These are phyloP conservation scores for Phytophthora fragariaefolia DNA, from an alignment of 352 stramenopile genomes.

Conservation along the genomic window DNA sequence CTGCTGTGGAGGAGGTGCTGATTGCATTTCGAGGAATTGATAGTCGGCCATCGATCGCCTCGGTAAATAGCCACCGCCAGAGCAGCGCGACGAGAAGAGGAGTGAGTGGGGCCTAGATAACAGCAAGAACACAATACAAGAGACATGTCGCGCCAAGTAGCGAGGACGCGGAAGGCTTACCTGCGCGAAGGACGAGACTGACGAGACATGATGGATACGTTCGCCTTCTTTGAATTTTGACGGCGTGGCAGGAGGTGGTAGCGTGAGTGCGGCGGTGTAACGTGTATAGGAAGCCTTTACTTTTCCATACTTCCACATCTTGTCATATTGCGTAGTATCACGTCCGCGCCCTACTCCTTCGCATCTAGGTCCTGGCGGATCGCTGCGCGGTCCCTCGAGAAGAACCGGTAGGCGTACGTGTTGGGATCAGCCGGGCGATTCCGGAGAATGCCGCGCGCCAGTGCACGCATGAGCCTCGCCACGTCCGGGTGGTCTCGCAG, in stretches of 20 bases:
- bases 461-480: slow-evolving; percentile 60
- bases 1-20: slow-evolving; percentile 15
- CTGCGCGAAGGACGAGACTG: slow-evolving; percentile 34
- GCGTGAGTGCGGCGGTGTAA: slow-evolving; percentile 43
- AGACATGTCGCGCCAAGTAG: slow-evolving; percentile 30
- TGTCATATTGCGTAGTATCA: slow-evolving; percentile 1
- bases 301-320: slow-evolving; percentile 25
- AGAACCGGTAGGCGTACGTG: slow-evolving; percentile 66
- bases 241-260: slow-evolving; percentile 35
- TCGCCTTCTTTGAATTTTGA: slow-evolving; percentile 47
- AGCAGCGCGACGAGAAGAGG: slow-evolving; percentile 14
- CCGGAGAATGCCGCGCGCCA: slow-evolving; percentile 63
- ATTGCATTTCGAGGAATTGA: slow-evolving; percentile 25
- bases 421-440: slow-evolving; percentile 57
- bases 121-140: slow-evolving; percentile 44
- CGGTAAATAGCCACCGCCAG: slow-evolving; percentile 20
- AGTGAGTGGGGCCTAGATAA: slow-evolving; percentile 38
- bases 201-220: slow-evolving; percentile 34
- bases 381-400: slow-evolving; percentile 39
- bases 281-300: slow-evolving; percentile 37
- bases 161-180: slow-evolving; percentile 20
- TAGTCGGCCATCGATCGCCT: slow-evolving; percentile 17
- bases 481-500: slow-evolving; percentile 69
- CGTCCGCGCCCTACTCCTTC: slow-evolving; percentile 39
- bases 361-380: slow-evolving; percentile 57